phyloP scores from a whole-genome alignment of 495 filamentous ascomycete genomes.

The Podospora appendiculata region DNA sequence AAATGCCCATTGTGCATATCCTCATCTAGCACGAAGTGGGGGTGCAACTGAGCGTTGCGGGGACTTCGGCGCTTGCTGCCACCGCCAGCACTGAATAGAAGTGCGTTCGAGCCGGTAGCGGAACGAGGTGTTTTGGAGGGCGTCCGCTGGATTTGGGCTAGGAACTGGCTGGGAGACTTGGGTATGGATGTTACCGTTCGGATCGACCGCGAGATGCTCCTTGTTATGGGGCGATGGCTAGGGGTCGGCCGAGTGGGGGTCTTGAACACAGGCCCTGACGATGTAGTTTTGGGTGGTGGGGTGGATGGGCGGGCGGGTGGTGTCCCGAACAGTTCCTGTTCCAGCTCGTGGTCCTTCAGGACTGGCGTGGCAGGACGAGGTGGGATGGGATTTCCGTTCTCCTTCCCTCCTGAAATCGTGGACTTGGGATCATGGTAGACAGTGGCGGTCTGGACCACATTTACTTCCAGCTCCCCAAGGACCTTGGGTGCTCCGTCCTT shows the following conservation, averaged over 20 bases:
- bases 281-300: constrained; percentile 48
- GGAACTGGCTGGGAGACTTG: constrained; percentile 27
- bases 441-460: constrained; percentile 42
- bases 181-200: constrained; percentile 28
- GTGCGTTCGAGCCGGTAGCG: constrained; percentile 9
- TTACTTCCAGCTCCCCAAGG: constrained; percentile 50
- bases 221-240: constrained; percentile 48
- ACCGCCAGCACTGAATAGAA: constrained; percentile 13
- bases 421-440: constrained; percentile 28
- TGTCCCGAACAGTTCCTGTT: constrained; percentile 50
- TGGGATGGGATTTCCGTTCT: constrained; percentile 17
- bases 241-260: constrained; percentile 51
- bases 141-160: constrained; percentile 27
- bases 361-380: constrained; percentile 16
- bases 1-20: constrained; percentile 15
- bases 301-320: constrained; percentile 48
- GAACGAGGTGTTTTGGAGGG: constrained; percentile 36
- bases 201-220: constrained; percentile 47
- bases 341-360: constrained; percentile 35
- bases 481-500: constrained; percentile 52
- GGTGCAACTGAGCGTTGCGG: constrained; percentile 22
- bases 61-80: constrained; percentile 30
- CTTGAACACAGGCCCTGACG: constrained; percentile 37
- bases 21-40: constrained; percentile 22
- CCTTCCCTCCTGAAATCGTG: constrained; percentile 26